Conservation (phyloP, 1,284 basidiomycete genomes). For the Coniophora puteana region DNA sequence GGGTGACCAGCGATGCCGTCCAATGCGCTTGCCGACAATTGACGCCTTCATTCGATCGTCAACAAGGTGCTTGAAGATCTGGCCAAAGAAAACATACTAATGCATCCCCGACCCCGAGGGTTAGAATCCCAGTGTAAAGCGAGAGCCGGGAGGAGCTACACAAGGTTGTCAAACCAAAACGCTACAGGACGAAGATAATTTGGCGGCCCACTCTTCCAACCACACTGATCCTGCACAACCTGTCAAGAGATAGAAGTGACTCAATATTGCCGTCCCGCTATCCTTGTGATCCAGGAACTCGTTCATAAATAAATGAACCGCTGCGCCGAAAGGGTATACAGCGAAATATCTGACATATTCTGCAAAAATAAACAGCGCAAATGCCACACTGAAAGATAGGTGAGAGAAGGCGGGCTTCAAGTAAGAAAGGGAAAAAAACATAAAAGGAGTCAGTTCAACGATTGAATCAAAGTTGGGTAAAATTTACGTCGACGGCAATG, state of each 20-base stretch:
- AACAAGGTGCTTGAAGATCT: constrained; percentile 1
- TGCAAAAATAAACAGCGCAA: constrained; percentile 91
- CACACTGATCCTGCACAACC: constrained; percentile 93
- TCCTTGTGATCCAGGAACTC: constrained; percentile 98
- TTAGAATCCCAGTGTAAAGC: constrained; percentile 87
- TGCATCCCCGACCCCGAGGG: constrained; percentile 92
- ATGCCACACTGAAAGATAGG: constrained; percentile 89
- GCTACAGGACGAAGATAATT: no score
- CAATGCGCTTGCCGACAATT: constrained; percentile 84
- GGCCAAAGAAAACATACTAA: constrained; percentile 49
- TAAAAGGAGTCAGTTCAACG: constrained; percentile 5
- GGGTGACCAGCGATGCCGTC: constrained; percentile 79
- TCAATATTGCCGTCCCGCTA: constrained; percentile 92
- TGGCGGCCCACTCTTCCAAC: constrained; percentile 70
- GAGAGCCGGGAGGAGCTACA: constrained; percentile 67
- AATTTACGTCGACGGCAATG: constrained; percentile 85
- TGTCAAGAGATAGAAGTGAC: constrained; percentile 95
- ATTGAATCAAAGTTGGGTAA: constrained; percentile 4
- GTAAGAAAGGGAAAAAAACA: constrained; percentile 15
- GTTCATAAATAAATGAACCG: constrained; percentile 94
- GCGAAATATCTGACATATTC: constrained; percentile 99
- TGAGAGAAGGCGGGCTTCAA: constrained; percentile 92
- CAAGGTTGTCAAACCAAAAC: constrained; percentile 8
- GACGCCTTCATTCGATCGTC: constrained; percentile 62
- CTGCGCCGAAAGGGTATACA: constrained; percentile 92